Evolutionary conservation across 73 alveolate species (phyloP).

Genomic region (Tetrahymena borealis): DNA sequence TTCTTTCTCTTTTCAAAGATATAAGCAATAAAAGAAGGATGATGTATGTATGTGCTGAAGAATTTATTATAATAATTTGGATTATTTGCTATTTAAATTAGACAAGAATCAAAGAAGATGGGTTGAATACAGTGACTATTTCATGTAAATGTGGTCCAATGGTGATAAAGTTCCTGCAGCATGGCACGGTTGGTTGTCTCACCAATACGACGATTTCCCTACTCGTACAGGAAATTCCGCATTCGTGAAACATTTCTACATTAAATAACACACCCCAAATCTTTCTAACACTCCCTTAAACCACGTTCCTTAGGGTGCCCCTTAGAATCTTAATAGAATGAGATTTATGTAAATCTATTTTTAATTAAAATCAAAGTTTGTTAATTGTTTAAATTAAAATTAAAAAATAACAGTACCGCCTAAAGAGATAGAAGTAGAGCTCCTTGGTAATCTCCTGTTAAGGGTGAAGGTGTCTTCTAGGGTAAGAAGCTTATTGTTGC

Average conservation of each 20-base stretch:
- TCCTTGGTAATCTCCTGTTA: slow-evolving; percentile 13
- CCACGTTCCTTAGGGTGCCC: slow-evolving; percentile 34
- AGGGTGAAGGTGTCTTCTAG: slow-evolving; percentile 6
- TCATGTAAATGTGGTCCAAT: slow-evolving; percentile 12
- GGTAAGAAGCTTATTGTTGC: slow-evolving; percentile 31
- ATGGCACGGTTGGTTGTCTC: slow-evolving; percentile 51
- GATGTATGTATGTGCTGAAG: neutral
- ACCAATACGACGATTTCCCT: slow-evolving; percentile 35
- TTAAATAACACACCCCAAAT: slow-evolving; percentile 22
- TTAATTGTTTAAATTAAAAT: neutral
- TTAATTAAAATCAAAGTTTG: neutral
- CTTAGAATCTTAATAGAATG: slow-evolving; percentile 26
- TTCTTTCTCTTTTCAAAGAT: too few relatives aligned
- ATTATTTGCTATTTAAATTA: neutral
- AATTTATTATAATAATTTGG: neutral
- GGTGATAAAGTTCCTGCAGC: slow-evolving; percentile 39
- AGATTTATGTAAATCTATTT: slow-evolving; percentile 13
- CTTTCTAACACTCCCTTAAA: slow-evolving; percentile 20
- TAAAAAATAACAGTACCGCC: neutral
- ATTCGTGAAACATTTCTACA: slow-evolving; percentile 23
- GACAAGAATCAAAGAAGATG: slow-evolving; percentile 44
- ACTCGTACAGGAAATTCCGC: slow-evolving; percentile 34
- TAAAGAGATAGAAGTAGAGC: slow-evolving; percentile 38
- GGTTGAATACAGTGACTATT: slow-evolving; percentile 41
- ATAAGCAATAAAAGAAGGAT: neutral